Evolutionary conservation across 2,329 filamentous ascomycete species (phyloP).

Genomic region (Aspergillus sp.): DNA sequence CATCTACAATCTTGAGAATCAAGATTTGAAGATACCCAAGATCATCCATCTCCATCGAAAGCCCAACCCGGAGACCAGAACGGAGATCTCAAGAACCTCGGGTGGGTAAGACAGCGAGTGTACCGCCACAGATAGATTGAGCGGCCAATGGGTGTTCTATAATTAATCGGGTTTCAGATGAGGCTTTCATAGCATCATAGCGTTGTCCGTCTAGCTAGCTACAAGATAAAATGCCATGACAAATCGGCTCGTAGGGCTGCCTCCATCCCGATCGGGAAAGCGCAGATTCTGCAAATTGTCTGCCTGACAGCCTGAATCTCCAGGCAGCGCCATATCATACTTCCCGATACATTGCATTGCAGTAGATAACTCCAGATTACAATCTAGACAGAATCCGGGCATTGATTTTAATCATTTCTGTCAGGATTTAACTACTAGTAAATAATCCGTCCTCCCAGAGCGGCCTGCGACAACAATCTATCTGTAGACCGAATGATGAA

Average conservation of each 20-base stretch:
- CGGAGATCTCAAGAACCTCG: no score
- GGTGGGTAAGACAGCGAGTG: not conserved
- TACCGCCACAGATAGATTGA: not conserved
- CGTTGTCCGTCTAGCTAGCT: not conserved
- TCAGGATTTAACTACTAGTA: no score
- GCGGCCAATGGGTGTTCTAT: not conserved
- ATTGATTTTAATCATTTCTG: no score
- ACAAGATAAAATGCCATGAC: not conserved
- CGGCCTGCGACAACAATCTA: not conserved
- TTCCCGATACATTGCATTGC: no score
- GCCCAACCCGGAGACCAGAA: not conserved
- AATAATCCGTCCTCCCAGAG: no score
- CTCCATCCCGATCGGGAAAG: not conserved
- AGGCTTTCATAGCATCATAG: not conserved
- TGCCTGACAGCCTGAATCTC: not conserved
- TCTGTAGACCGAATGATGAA: constrained; percentile 3
- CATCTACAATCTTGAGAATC: no score
- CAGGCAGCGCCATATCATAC: not conserved
- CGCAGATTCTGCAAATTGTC: not conserved
- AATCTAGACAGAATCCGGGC: no score
- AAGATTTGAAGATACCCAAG: no score
- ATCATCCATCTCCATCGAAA: not conserved
- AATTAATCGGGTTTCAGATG: not conserved
- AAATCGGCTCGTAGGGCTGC: not conserved
- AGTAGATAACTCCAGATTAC: no score